Percentiles rank a stretch among this genome's conserved stretches.
Conservation (phyloP, 2,329 filamentous ascomycete species). For the Phialocephala subalpina region DNA sequence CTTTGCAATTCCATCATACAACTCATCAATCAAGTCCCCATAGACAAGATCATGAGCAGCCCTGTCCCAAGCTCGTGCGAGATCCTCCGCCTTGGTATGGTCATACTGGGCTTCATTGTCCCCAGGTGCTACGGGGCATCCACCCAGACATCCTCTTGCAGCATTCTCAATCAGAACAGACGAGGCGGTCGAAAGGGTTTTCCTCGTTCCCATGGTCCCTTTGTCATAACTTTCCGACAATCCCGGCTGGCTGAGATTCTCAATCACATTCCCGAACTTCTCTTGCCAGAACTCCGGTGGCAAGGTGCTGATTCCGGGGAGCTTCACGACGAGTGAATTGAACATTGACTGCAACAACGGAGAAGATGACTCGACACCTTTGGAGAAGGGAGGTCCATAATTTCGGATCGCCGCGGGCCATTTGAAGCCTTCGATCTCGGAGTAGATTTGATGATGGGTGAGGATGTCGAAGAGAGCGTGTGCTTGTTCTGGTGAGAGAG, state of each 20-base stretch:
- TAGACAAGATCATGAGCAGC: constrained; percentile 73
- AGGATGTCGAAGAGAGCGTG: constrained; percentile 41
- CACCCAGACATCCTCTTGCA: constrained; percentile 25
- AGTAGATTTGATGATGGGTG: constrained; percentile 54
- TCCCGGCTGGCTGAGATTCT: background rate
- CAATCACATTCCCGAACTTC: background rate
- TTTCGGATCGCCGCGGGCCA: constrained; percentile 66
- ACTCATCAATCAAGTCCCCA: constrained; percentile 68
- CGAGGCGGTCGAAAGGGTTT: constrained; percentile 10
- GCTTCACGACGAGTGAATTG: constrained; percentile 7
- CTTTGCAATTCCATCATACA: constrained; percentile 67
- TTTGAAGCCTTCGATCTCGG: constrained; percentile 78
- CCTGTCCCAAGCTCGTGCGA: constrained; percentile 71
- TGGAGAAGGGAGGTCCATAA: constrained; percentile 74
- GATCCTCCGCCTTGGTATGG: constrained; percentile 62
- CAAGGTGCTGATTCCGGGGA: background rate
- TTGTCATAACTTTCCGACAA: constrained; percentile 14
- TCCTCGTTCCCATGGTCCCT: constrained; percentile 9
- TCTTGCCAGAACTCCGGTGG: constrained; percentile 11
- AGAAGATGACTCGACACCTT: background rate
- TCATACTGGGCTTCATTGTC: constrained; percentile 59
- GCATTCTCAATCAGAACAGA: constrained; percentile 25
- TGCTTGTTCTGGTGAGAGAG: constrained; percentile 30
- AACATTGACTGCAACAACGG: constrained; percentile 9
- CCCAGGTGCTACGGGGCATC: constrained; percentile 41